phyloP scores from a whole-genome alignment of 306 rosid species.

The Rosa persica region DNA sequence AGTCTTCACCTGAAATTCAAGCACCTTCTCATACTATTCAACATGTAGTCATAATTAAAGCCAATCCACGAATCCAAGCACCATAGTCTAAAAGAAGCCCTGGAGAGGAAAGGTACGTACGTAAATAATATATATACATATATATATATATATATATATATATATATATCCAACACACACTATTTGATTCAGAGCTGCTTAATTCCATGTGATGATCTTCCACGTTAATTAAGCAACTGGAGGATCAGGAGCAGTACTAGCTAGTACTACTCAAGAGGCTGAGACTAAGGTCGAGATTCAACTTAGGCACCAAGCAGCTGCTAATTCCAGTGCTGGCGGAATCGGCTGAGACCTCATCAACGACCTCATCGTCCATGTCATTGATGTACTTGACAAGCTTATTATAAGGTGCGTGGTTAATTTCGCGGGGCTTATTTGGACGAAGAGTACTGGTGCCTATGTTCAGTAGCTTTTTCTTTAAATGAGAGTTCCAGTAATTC shows the following conservation, averaged over 20 bases:
- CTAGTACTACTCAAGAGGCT: background rate
- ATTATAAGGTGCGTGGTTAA: background rate
- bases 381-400: background rate
- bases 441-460: background rate
- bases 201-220: background rate
- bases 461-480: conserved; percentile 29
- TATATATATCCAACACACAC: no score
- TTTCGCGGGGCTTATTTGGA: conserved; percentile 3
- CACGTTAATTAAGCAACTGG: background rate
- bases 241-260: background rate
- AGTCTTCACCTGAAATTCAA: background rate
- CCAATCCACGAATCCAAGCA: conserved; percentile 5
- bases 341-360: background rate
- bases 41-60: background rate
- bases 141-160: no score
- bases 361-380: background rate
- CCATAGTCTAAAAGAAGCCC: conserved; percentile 19
- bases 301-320: conserved; percentile 24
- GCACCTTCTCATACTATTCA: background rate
- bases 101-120: background rate
- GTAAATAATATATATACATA: background rate
- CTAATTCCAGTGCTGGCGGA: background rate
- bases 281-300: conserved; percentile 42
- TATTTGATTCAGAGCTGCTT: background rate
- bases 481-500: conserved; percentile 47